Conservation (phyloP, 2,329 filamentous ascomycete species). For the Monosporascus ibericus region DNA sequence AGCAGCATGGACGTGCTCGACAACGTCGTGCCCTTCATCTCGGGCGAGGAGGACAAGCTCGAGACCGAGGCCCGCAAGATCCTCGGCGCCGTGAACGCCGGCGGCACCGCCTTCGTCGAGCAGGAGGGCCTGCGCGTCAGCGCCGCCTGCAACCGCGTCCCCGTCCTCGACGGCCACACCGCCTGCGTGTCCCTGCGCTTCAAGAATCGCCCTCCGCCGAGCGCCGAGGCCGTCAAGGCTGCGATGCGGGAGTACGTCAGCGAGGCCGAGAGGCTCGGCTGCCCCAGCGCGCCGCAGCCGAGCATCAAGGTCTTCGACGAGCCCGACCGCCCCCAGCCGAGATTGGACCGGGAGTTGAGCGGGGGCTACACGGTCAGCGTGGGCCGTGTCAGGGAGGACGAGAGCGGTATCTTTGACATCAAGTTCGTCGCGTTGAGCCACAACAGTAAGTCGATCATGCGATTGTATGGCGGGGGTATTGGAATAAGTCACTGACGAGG, state of each 20-base stretch:
- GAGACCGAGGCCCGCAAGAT: slow-evolving; percentile 95
- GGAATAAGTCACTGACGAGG: too few relatives aligned
- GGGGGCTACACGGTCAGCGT: slow-evolving; percentile 88
- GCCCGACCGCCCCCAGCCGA: slow-evolving; percentile 82
- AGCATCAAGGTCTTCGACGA: slow-evolving; percentile 88
- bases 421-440: slow-evolving; percentile 93
- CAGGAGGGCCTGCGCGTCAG: slow-evolving; percentile 70
- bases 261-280: slow-evolving; percentile 77
- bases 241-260: slow-evolving; percentile 76
- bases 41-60: slow-evolving; percentile 92
- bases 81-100: slow-evolving; percentile 66
- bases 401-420: slow-evolving; percentile 85
- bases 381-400: slow-evolving; percentile 78
- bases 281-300: slow-evolving; percentile 74
- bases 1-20: slow-evolving; percentile 93
- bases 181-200: slow-evolving; percentile 90
- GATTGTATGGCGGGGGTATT: too few relatives aligned
- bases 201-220: slow-evolving; percentile 66
- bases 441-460: slow-evolving; percentile 43
- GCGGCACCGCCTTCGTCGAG: slow-evolving; percentile 69
- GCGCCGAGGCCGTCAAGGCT: slow-evolving; percentile 67
- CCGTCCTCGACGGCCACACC: slow-evolving; percentile 92
- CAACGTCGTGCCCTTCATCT: slow-evolving; percentile 91
- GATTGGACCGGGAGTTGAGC: slow-evolving; percentile 80
- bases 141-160: slow-evolving; percentile 86